Evolutionary conservation across 2,329 filamentous ascomycete genomes (phyloP).

Genomic region (Microdochium bolleyi): DNA sequence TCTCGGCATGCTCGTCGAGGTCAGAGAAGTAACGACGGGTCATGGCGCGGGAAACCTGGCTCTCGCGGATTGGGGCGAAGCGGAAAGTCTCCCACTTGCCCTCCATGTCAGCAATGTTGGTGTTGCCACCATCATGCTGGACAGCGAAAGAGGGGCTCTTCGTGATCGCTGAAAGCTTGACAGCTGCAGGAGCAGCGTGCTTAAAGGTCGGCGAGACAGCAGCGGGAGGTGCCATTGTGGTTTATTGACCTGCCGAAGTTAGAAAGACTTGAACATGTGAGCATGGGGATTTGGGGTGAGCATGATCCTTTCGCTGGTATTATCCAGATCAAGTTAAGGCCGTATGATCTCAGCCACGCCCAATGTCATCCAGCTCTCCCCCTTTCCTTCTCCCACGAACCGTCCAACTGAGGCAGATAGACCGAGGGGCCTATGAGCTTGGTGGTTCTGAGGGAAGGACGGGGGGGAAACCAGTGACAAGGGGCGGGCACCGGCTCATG

Average conservation of each 20-base stretch:
- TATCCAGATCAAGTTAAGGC: slow-evolving; percentile 90
- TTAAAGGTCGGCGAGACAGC: slow-evolving; percentile 33
- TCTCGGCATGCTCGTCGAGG: slow-evolving; percentile 82
- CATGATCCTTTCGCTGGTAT: slow-evolving; percentile 99
- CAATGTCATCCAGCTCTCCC: slow-evolving; percentile 26
- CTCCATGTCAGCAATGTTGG: slow-evolving; percentile 56
- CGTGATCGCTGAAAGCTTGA: background rate
- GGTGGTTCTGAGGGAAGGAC: background rate
- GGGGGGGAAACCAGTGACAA: slow-evolving; percentile 3
- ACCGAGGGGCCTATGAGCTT: background rate
- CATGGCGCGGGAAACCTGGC: slow-evolving; percentile 89
- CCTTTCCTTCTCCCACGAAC: background rate
- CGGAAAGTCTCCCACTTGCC: slow-evolving; percentile 75
- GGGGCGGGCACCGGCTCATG: slow-evolving; percentile 55
- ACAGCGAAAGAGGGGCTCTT: slow-evolving; percentile 10
- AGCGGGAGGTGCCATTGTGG: slow-evolving; percentile 71
- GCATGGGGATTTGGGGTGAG: slow-evolving; percentile 31
- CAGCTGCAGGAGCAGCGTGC: background rate
- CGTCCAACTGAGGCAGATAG: background rate
- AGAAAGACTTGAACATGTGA: slow-evolving; percentile 5
- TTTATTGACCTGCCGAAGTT: background rate
- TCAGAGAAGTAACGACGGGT: slow-evolving; percentile 88
- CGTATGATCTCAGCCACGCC: slow-evolving; percentile 73
- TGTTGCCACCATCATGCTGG: slow-evolving; percentile 27
- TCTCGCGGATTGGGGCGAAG: slow-evolving; percentile 84